These are phyloP conservation scores for Alloteropsis semialata DNA, from an alignment of 176 grass and related monocot species.

Conservation along the genomic window DNA sequence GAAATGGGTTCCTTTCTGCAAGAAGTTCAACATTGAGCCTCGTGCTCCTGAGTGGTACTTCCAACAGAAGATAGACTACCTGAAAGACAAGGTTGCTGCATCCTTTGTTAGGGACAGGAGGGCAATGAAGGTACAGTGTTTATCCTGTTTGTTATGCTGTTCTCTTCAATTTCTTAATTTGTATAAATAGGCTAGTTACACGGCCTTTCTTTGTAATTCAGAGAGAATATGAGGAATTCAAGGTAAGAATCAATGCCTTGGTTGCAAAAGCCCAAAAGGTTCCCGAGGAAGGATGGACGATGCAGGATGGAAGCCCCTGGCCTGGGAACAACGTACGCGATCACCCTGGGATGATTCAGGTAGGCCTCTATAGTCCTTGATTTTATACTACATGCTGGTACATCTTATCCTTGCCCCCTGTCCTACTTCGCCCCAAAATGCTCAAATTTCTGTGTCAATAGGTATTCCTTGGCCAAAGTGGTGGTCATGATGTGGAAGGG, in stretches of 20 bases:
- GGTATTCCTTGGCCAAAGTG: conserved; percentile 97
- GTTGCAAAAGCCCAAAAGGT: conserved; percentile 91
- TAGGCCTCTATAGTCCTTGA: neutral
- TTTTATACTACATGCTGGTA: neutral
- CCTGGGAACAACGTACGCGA: conserved; percentile 94
- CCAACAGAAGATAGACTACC: conserved; percentile 94
- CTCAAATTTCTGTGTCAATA: conserved; percentile 29
- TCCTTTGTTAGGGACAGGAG: conserved; percentile 86
- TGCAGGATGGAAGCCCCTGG: conserved; percentile 95
- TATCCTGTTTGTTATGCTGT: conserved; percentile 14
- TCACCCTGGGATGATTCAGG: conserved; percentile 98
- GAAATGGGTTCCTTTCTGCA: conserved; percentile 94
- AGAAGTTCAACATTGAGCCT: conserved; percentile 81
- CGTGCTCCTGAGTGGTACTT: conserved; percentile 90
- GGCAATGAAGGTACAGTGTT: conserved; percentile 76
- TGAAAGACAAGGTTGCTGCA: conserved; percentile 78
- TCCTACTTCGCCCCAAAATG: conserved; percentile 5
- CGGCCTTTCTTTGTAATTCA: conserved; percentile 30
- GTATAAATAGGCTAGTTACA: conserved; percentile 31
- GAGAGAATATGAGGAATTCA: conserved; percentile 97
- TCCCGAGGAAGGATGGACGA: conserved; percentile 96
- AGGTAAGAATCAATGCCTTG: conserved; percentile 88
- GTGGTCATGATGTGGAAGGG: conserved; percentile 78
- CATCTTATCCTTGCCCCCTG: too few species aligned
- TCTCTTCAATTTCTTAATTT: neutral